Percentiles rank a stretch among this genome's conserved stretches.
These are phyloP conservation scores for Lipomyces anomalus DNA, from an alignment of 805 yeast genomes.

Conservation along the genomic window DNA sequence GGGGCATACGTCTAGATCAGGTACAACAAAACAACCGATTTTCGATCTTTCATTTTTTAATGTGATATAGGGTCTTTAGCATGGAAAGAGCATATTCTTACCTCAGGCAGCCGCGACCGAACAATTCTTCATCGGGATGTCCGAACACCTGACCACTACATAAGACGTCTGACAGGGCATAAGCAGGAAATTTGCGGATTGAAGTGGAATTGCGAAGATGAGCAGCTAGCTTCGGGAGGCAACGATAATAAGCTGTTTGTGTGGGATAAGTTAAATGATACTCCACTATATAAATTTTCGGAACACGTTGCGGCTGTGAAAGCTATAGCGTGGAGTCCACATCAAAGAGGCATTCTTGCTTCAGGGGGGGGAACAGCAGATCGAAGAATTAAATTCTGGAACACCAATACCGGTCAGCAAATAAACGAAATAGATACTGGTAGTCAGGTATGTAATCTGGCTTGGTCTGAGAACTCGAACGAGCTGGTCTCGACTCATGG, in stretches of 20 bases:
- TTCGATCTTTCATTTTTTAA: neutral
- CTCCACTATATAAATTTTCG: conserved; percentile 65
- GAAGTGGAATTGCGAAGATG: conserved; percentile 86
- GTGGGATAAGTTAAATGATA: conserved; percentile 71
- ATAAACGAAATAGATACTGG: conserved; percentile 86
- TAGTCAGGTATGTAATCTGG: conserved; percentile 89
- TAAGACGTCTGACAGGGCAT: conserved; percentile 66
- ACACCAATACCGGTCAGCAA: conserved; percentile 69
- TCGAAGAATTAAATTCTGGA: conserved; percentile 86
- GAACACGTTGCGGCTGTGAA: conserved; percentile 95
- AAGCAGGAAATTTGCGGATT: conserved; percentile 95
- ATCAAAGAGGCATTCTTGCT: conserved; percentile 87
- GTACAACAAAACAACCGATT: neutral
- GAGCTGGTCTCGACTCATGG: conserved; percentile 96
- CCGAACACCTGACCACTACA: conserved; percentile 74
- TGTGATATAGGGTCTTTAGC: conserved; percentile 54
- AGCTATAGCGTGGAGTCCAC: conserved; percentile 97
- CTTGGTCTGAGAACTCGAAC: conserved; percentile 88
- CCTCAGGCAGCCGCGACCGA: conserved; percentile 83
- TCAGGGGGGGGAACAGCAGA: conserved; percentile 98
- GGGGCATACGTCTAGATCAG: conserved; percentile 80
- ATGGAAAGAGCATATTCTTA: conserved; percentile 87
- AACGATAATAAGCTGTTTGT: conserved; percentile 82
- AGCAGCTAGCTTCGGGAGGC: conserved; percentile 91
- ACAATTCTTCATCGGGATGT: conserved; percentile 87